Conservation (phyloP, 345 rosid species). For the Dipteronia sinensis region DNA sequence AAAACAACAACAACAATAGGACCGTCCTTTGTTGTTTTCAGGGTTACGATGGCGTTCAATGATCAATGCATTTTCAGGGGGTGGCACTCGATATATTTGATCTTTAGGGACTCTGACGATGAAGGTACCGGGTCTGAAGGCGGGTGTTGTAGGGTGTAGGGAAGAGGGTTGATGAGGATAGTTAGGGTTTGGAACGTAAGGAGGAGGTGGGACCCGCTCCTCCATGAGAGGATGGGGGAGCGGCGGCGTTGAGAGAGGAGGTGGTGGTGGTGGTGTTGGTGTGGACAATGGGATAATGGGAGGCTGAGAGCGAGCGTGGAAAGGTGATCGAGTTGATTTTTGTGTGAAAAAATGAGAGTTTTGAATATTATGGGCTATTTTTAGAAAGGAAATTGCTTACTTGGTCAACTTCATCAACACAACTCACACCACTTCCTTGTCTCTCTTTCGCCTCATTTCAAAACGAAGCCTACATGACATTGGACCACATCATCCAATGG, state of each 20-base stretch:
- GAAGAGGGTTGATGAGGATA: conserved; percentile 5
- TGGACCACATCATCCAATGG: no score
- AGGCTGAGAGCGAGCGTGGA: not conserved
- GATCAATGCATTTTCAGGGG: conserved; percentile 44
- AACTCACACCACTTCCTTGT: no score
- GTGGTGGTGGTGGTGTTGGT: not conserved
- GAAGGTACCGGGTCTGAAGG: conserved; percentile 46
- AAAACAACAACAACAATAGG: conserved; percentile 20
- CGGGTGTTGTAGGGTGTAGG: not conserved
- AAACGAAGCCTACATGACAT: no score
- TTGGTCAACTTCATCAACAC: no score
- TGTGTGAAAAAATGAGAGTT: not conserved
- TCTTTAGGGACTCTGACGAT: conserved; percentile 54
- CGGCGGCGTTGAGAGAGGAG: conserved; percentile 17
- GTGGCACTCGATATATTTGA: conserved; percentile 65
- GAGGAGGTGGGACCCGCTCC: conserved; percentile 36
- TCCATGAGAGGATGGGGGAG: conserved; percentile 48
- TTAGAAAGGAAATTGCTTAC: not conserved
- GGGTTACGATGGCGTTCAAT: conserved; percentile 19
- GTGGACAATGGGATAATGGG: not conserved
- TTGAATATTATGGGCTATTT: not conserved
- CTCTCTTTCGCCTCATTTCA: no score
- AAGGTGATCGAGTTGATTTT: not conserved
- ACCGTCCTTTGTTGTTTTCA: conserved; percentile 1
- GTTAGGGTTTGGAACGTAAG: not conserved